Evolutionary conservation across 352 stramenopile genomes (phyloP).

Genomic region (Pythium myriotylum): DNA sequence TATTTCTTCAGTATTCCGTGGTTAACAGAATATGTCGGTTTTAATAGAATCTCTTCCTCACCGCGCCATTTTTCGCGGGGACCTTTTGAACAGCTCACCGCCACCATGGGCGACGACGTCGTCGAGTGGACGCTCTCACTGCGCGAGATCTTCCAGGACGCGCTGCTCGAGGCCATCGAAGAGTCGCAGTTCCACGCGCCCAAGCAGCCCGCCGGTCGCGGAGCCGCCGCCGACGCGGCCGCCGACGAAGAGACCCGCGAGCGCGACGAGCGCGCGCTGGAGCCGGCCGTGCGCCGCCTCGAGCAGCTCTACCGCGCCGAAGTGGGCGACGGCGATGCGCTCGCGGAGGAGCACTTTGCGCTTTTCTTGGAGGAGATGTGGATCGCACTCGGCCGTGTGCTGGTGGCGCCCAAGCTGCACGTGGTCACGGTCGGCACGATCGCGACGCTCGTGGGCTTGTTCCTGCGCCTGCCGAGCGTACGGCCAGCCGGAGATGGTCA

Average conservation of each 20-base stretch:
- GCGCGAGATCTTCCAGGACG: slow-evolving; percentile 68
- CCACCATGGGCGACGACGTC: slow-evolving; percentile 19
- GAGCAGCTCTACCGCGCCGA: slow-evolving; percentile 51
- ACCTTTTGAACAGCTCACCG: slow-evolving; percentile 1
- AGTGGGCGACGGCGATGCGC: slow-evolving; percentile 39
- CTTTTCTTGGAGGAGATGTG: slow-evolving; percentile 72
- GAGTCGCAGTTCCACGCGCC: slow-evolving; percentile 37
- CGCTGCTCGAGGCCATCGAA: slow-evolving; percentile 65
- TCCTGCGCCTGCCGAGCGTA: slow-evolving; percentile 33
- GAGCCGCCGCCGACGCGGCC: slow-evolving; percentile 4
- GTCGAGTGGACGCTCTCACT: slow-evolving; percentile 61
- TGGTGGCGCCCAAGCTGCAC: slow-evolving; percentile 46
- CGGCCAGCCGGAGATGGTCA: slow-evolving; percentile 14
- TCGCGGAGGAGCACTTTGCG: slow-evolving; percentile 56
- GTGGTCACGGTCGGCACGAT: slow-evolving; percentile 54
- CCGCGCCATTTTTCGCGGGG: slow-evolving; percentile 4
- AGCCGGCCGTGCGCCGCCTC: slow-evolving; percentile 54
- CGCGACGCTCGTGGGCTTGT: slow-evolving; percentile 52
- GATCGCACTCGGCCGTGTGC: slow-evolving; percentile 50
- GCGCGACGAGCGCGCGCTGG: slow-evolving; percentile 40
- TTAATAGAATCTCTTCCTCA: slow-evolving; percentile 20
- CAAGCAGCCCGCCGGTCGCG: slow-evolving; percentile 23
- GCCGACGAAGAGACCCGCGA: slow-evolving; percentile 9
- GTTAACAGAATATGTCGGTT: slow-evolving; percentile 3
- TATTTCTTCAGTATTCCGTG: background rate